A percentile compares a stretch with the other conserved stretches of the same genome.
phyloP scores from a whole-genome alignment of 495 filamentous ascomycete genomes.

The Aspergillus hancockii region DNA sequence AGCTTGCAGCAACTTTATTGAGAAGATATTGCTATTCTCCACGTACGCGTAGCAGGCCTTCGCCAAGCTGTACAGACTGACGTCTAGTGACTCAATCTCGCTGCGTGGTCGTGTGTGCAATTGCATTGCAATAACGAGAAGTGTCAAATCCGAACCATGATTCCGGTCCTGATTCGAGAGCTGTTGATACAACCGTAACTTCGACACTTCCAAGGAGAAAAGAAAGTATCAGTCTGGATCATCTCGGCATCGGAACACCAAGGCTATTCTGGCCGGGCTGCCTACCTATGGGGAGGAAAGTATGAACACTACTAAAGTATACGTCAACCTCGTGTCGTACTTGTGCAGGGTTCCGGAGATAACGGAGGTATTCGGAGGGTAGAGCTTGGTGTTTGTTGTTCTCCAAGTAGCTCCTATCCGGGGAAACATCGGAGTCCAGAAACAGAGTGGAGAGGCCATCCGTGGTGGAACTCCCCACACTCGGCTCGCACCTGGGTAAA shows the following conservation, averaged over 20 bases:
- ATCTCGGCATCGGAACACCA: not conserved
- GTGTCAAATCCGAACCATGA: not conserved
- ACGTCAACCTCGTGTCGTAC: not conserved
- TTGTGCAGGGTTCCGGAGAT: not conserved
- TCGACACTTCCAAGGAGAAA: not conserved
- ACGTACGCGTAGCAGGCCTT: not conserved
- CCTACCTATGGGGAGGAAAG: not conserved
- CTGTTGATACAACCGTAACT: not conserved
- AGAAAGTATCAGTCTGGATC: not conserved
- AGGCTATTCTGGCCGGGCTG: not conserved
- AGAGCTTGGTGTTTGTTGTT: not conserved
- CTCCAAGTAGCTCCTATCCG: not conserved
- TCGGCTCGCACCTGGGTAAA: not conserved
- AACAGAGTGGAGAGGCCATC: not conserved
- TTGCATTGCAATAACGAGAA: not conserved
- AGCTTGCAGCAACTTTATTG: not conserved
- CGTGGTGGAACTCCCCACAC: not conserved
- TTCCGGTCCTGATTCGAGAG: not conserved
- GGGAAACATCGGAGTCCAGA: not conserved
- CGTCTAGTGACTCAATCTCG: not conserved
- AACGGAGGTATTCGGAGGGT: not conserved
- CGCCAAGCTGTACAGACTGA: not conserved
- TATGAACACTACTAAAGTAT: not conserved
- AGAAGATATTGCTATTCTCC: not conserved
- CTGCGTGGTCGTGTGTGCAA: not conserved